Base-by-base conservation (phyloP, 305 asterid species). In the Fraxinus floribunda region DNA sequence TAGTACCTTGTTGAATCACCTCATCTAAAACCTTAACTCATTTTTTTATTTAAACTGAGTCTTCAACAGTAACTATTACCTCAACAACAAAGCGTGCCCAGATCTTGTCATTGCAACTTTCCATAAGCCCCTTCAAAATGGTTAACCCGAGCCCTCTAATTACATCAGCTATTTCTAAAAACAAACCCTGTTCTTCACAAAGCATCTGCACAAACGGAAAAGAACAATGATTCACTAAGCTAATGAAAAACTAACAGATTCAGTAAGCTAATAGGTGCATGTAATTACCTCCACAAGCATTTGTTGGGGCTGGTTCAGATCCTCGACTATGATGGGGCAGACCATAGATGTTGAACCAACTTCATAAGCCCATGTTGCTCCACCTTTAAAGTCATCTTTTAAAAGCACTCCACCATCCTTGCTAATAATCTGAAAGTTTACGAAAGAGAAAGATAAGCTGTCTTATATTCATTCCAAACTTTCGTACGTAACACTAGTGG, bases 321-420 rank as follows among this genome's bases (percentile, higher is more conserved):
- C 97, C 93, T 95, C 98, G 16, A 95, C 98, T 82, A 92, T 90
- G 85, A 96, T 92, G 1, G 99, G 99, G 77, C 98, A 94, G 55
- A 90, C 92, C 92, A 87, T 89, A 49, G 99, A 92, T 75, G 91
- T 97, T 4, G 97, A 93, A 32, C 98, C 98, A 24, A 96, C 94
- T 91, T 96, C 98, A 80, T 94, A 96, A 1, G 98, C 99, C 99
- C 99, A 96, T 0, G 99, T 96, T 29, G 98, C 98, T 87, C 99
- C 99, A 24, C 98, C 99, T 79, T 91, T 96, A 18, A 88, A 92
- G 86, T 90, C 88, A 34, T 92, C 97, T 85, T 92, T 94, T 30
- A 88, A 84, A 78, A 90, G 88, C 81, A 93, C 85, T 24, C 93
- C 96, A 18, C 95, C 97, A 52, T 93, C 97, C 87, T 92, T 91